Evolutionary conservation across 2,329 filamentous ascomycete species (phyloP), one percentile per base, ranked within the genome.

Genomic region (Microsporum audouinii): DNA sequence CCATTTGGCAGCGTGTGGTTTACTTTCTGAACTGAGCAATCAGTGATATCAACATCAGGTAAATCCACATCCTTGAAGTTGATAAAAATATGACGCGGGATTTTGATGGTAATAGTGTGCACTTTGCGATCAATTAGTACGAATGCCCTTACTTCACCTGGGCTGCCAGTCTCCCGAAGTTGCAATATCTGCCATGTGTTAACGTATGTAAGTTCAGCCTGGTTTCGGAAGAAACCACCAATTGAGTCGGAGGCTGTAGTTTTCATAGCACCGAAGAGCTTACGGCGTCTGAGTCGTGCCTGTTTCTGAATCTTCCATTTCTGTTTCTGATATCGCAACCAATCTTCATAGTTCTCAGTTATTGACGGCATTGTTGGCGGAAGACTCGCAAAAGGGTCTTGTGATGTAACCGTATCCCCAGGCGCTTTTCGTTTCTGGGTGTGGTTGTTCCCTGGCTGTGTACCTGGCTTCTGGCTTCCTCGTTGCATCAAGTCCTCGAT

Each of bases 291-390:
- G 63, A 87, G 81, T 27, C 94, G 85, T 38, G 92, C 91, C 71
- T 95, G 88, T 70, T 91, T 95, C 72, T 99, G 94, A 41, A 97
- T 87, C 77, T 92, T 96, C 94, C 94, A 99, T 75, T 99, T 99
- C 76, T 91, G 85, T 75, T 99, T 99, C 72, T 99, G 94, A 69
- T 97, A 97, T 69, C 88, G 82, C 59, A 99, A 73, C 79, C 95
- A 99, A 0, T 84, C 89, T 17, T 84, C 78, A 67, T 99, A 99
- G 73, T 99, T 88, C 57, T 94, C 85, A 0, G 85, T 88, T 23
- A 94, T 88, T 29, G 82, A 83, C 1, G 94, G 92, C 88, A 96
- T 95, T 47, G 84, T 81, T 63, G 87, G 84, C 0, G 94, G 94
- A 12, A 99, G 79, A 29, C 84, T 84, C 33, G 90, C 86, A 73